Evolutionary conservation across 352 stramenopile genomes (phyloP).

Genomic region (Globisporangium solare): DNA sequence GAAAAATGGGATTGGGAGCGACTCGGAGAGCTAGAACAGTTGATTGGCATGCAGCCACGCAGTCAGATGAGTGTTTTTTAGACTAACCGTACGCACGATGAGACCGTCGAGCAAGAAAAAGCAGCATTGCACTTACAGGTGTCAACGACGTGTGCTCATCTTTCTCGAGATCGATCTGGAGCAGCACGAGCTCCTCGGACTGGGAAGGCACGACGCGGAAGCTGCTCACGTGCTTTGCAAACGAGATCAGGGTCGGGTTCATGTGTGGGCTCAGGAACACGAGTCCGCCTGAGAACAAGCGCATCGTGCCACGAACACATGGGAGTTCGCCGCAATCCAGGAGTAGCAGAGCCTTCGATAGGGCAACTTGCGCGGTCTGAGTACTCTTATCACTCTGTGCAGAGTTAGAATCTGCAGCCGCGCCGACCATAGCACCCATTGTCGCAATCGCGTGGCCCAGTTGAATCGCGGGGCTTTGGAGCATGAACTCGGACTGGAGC

Average conservation of each 20-base stretch:
- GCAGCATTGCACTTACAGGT: conserved; percentile 17
- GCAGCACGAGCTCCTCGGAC: conserved; percentile 61
- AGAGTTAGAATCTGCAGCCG: too few species aligned
- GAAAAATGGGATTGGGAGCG: conserved; percentile 29
- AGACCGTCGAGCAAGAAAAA: background rate
- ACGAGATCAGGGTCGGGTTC: conserved; percentile 60
- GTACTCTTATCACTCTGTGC: too few species aligned
- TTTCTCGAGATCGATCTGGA: conserved; percentile 47
- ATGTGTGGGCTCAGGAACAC: conserved; percentile 51
- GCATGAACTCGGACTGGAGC: conserved; percentile 66
- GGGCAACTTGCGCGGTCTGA: conserved; percentile 7
- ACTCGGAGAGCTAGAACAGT: conserved; percentile 24
- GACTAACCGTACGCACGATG: background rate
- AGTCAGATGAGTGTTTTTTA: background rate
- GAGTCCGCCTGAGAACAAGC: conserved; percentile 50
- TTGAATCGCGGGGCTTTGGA: conserved; percentile 40
- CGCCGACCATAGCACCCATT: conserved; percentile 28
- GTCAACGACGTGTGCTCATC: conserved; percentile 18
- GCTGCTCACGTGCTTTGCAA: conserved; percentile 46
- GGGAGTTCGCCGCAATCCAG: conserved; percentile 43
- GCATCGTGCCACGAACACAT: conserved; percentile 41
- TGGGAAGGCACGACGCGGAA: conserved; percentile 43
- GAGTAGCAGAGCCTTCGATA: conserved; percentile 38
- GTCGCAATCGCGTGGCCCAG: conserved; percentile 34
- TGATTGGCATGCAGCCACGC: background rate